Percentiles rank a stretch among this genome's conserved stretches.
Conservation (phyloP, 805 yeast genomes). For the Sugiyamaella lignohabitans region DNA sequence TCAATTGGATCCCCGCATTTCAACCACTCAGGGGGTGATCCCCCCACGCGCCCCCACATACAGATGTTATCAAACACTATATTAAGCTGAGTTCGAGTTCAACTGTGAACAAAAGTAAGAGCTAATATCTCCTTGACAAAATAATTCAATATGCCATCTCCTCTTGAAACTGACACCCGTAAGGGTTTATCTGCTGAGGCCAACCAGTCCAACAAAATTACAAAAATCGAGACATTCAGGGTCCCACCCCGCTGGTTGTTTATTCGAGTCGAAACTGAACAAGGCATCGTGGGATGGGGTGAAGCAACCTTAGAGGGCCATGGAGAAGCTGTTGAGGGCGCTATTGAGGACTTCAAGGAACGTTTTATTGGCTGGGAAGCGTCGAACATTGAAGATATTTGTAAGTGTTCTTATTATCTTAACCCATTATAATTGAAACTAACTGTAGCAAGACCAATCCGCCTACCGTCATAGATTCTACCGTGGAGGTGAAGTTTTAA, state of each 20-base stretch:
- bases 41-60: too few species aligned
- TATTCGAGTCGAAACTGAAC: constrained; percentile 25
- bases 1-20: too few species aligned
- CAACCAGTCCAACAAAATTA: constrained; percentile 14
- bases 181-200: constrained; percentile 4
- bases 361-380: constrained; percentile 32
- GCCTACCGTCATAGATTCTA: constrained; percentile 31
- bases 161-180: constrained; percentile 10
- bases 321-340: constrained; percentile 31
- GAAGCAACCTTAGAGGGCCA: constrained; percentile 32
- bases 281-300: constrained; percentile 30
- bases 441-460: constrained; percentile 9
- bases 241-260: constrained; percentile 30
- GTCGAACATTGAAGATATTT: constrained; percentile 26
- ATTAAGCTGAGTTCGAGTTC: too few species aligned
- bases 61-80: too few species aligned
- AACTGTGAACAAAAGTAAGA: too few species aligned
- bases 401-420: constrained; percentile 10
- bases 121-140: too few species aligned
- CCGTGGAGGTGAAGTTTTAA: constrained; percentile 31
- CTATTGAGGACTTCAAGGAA: constrained; percentile 27
- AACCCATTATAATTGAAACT: neutral
- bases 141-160: constrained; percentile 9
- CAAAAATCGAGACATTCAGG: constrained; percentile 27
- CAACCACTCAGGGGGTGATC: too few species aligned